Evolutionary conservation across 2,329 filamentous ascomycete genomes (phyloP).

Genomic region (Amauroascus verrucosus): DNA sequence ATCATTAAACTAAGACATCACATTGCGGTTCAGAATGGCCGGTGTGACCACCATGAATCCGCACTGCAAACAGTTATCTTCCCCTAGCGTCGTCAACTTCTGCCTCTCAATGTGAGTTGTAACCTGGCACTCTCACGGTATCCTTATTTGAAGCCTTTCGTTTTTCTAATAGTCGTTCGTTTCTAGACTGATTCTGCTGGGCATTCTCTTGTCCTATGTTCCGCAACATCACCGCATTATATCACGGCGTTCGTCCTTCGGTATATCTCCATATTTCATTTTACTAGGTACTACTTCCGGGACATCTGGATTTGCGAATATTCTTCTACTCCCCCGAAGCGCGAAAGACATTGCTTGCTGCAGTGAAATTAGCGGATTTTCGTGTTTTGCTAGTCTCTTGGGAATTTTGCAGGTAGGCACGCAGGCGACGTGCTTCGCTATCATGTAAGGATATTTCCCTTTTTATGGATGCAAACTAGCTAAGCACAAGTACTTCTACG

Average conservation of each 20-base stretch:
- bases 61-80: slow-evolving; percentile 43
- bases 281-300: slow-evolving; percentile 86
- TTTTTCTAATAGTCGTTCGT: slow-evolving; percentile 13
- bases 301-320: slow-evolving; percentile 83
- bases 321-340: slow-evolving; percentile 75
- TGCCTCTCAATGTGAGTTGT: slow-evolving; percentile 44
- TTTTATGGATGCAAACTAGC: slow-evolving; percentile 32
- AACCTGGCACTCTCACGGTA: no score
- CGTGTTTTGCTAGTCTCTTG: slow-evolving; percentile 74
- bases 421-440: slow-evolving; percentile 83
- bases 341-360: slow-evolving; percentile 79
- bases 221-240: slow-evolving; percentile 93
- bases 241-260: slow-evolving; percentile 71
- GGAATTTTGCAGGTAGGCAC: slow-evolving; percentile 84
- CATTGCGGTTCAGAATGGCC: neutral
- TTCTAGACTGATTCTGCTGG: slow-evolving; percentile 62
- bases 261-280: slow-evolving; percentile 91
- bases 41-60: slow-evolving; percentile 13
- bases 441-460: slow-evolving; percentile 58
- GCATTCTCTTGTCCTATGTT: slow-evolving; percentile 84
- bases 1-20: neutral
- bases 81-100: slow-evolving; percentile 45
- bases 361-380: slow-evolving; percentile 64
- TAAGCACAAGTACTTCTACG: neutral
- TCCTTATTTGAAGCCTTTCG: neutral